These are phyloP conservation scores for Pseudonitzschia pungens DNA, from an alignment of 108 stramenopile genomes.

Conservation along the genomic window DNA sequence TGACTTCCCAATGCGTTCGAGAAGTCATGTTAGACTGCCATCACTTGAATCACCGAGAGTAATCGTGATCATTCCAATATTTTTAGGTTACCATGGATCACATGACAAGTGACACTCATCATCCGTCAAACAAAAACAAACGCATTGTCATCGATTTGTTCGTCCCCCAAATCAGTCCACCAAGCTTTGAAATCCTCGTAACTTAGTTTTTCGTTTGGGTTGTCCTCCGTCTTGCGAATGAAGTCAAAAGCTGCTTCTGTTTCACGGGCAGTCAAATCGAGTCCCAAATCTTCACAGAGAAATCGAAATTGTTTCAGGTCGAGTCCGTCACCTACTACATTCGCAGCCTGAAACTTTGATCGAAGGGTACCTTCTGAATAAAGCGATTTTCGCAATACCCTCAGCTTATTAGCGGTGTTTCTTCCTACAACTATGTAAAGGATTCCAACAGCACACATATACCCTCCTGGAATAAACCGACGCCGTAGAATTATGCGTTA, in stretches of 20 bases:
- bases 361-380: slow-evolving; percentile 35
- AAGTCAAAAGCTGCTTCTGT: slow-evolving; percentile 26
- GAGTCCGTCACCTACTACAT: slow-evolving; percentile 38
- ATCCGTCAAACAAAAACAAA: slow-evolving; percentile 24
- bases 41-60: too few species aligned
- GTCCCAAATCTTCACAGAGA: slow-evolving; percentile 30
- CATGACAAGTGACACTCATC: background rate
- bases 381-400: slow-evolving; percentile 33
- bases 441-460: slow-evolving; percentile 52
- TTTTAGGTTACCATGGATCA: background rate
- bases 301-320: slow-evolving; percentile 37
- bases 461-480: slow-evolving; percentile 29
- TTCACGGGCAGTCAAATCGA: slow-evolving; percentile 33
- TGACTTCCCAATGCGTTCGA: too few species aligned
- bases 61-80: too few species aligned
- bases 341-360: slow-evolving; percentile 38
- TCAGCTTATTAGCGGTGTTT: slow-evolving; percentile 45
- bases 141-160: slow-evolving; percentile 20
- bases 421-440: slow-evolving; percentile 45
- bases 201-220: slow-evolving; percentile 22
- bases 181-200: slow-evolving; percentile 37
- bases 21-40: too few species aligned
- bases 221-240: slow-evolving; percentile 17
- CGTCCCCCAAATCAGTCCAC: slow-evolving; percentile 29
- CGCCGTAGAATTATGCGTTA: background rate